Conservation (phyloP, 495 filamentous ascomycete genomes). For the Penicillium tannophilum region DNA sequence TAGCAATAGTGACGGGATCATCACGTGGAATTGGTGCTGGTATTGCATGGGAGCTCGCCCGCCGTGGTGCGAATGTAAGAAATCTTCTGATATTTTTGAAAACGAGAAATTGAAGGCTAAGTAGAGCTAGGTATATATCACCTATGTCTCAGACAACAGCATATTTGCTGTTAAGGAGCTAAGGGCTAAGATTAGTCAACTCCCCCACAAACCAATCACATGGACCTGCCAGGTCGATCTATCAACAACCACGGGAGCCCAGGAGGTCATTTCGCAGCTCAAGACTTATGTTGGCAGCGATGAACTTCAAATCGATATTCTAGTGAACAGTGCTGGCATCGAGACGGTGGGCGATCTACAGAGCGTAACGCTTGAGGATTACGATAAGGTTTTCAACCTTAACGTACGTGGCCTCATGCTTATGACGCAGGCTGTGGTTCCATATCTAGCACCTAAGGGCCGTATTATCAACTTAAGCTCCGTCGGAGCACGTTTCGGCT, state of each 20-base stretch:
- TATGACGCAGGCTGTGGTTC: constrained; percentile 58
- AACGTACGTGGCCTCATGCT: constrained; percentile 71
- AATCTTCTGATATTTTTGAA: too few relatives aligned
- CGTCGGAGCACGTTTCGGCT: constrained; percentile 44
- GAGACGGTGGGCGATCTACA: background rate
- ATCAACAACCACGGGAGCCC: too few relatives aligned
- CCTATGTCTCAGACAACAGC: too few relatives aligned
- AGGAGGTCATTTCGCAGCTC: too few relatives aligned
- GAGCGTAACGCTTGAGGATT: constrained; percentile 19
- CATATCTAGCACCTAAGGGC: constrained; percentile 24
- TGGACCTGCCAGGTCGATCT: too few relatives aligned
- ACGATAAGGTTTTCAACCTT: constrained; percentile 13
- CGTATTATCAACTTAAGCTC: constrained; percentile 30
- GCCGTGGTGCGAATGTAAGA: constrained; percentile 2
- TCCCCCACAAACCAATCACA: too few relatives aligned
- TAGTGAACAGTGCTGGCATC: constrained; percentile 12
- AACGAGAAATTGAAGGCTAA: too few relatives aligned
- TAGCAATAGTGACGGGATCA: constrained; percentile 8
- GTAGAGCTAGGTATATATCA: too few relatives aligned
- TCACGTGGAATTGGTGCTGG: background rate
- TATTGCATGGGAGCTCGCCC: constrained; percentile 3
- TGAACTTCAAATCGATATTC: constrained; percentile 8
- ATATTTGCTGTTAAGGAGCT: too few relatives aligned
- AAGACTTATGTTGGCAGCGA: too few relatives aligned
- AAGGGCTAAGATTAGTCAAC: too few relatives aligned